Base-by-base conservation (phyloP, 2,329 filamentous ascomycete species). In the Tolypocladium amazonense region DNA sequence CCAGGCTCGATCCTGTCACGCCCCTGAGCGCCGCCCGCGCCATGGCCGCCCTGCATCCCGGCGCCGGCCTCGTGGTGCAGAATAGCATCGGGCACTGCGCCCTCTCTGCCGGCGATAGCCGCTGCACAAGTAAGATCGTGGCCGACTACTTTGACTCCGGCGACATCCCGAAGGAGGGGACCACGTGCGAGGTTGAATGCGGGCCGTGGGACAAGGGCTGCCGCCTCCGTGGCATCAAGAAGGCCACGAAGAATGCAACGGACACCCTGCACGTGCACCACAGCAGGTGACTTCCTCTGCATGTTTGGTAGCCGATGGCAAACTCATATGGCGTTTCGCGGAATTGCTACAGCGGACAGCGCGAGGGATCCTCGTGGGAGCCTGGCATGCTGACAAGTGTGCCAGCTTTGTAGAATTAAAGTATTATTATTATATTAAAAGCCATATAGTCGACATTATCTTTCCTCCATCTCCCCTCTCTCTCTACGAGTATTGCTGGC, bases 1-100 rank as follows among this genome's bases (percentile, higher is more conserved):
- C 75, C 58, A 62, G 69, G 7, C 70, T 75, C 8, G 78, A 81
- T 59, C 79, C 79, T 15, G 75, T 79, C 14, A 81, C 79, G 33
- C 79, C 79, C 6, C 63, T 76, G 43, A 55, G 56, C 57, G 72
- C 60, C 72, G 77, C 67, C 69, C 76, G 62, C 7, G 60, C 58
- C 38, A 71, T 70, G 65, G 63, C 68, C 8, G 57, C 53, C 39
- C 25, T 56, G 8, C 70, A 73, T 54, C 68, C 68, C 1, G 69
- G 68, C 20, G 64, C 72, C 1, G 61, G 61, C 1, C 63, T 74
- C 14, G 60, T 72, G 27, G 60, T 73, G 5, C 68, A 71, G 47
- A 68, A 73, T 39, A 61, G 59, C 23, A 59, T 68, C 8, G 72
- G 70, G 1, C 72, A 74, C 52, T 65, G 64, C n/a, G 64, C 66